Evolutionary conservation across 2,329 filamentous ascomycete genomes (phyloP).

Genomic region (Pyrenophora seminiperda): DNA sequence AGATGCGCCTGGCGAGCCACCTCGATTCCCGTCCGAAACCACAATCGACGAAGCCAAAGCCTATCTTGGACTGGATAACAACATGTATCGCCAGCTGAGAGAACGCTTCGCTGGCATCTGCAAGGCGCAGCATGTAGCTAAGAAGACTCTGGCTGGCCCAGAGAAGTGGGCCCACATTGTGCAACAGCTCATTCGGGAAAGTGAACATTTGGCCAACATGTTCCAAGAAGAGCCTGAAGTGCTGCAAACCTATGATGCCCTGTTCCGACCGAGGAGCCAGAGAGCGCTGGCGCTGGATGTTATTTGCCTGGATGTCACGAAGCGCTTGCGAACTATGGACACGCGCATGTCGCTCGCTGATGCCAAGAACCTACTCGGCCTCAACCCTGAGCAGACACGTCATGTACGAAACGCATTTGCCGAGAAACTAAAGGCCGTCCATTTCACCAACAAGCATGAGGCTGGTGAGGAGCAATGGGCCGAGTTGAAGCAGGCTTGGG

Average conservation of each 20-base stretch:
- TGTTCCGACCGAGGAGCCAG: conserved; percentile 53
- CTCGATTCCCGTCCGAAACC: conserved; percentile 80
- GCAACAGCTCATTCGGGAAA: conserved; percentile 67
- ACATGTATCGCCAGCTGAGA: conserved; percentile 67
- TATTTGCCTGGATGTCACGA: conserved; percentile 81
- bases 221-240: conserved; percentile 64
- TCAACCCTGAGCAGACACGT: conserved; percentile 71
- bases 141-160: conserved; percentile 76
- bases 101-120: conserved; percentile 73
- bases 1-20: conserved; percentile 69
- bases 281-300: conserved; percentile 75
- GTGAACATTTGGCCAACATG: conserved; percentile 65
- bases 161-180: conserved; percentile 77
- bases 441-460: conserved; percentile 75
- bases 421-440: conserved; percentile 65
- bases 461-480: conserved; percentile 74
- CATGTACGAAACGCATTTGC: conserved; percentile 70
- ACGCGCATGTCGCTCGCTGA: conserved; percentile 73
- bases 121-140: conserved; percentile 67
- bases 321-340: conserved; percentile 71
- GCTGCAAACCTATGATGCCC: conserved; percentile 48
- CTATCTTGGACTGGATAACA: conserved; percentile 67
- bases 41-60: conserved; percentile 79
- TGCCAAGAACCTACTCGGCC: conserved; percentile 72
- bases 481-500: conserved; percentile 71